A percentile compares a stretch with the other conserved stretches of the same genome.
Evolutionary conservation across 805 yeast genomes (phyloP).

Genomic region (Candida nemodendra): DNA sequence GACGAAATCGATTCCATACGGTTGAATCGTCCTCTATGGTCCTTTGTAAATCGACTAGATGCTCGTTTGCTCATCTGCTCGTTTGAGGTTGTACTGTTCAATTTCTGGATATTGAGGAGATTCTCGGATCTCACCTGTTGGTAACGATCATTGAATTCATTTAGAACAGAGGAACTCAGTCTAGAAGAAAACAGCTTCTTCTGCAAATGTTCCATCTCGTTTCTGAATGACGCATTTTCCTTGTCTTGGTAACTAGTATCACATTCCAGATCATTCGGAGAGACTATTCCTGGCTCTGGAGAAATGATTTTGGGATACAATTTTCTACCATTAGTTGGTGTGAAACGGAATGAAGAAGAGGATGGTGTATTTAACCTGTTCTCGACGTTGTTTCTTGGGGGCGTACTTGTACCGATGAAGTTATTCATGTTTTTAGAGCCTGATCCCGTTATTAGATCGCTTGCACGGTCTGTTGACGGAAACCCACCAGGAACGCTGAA

Average conservation of each 20-base stretch:
- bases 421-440: background rate
- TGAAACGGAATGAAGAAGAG: constrained; percentile 27
- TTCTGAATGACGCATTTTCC: constrained; percentile 27
- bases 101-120: constrained; percentile 23
- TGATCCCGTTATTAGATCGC: background rate
- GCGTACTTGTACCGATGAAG: constrained; percentile 13
- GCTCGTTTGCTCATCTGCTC: constrained; percentile 25
- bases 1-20: constrained; percentile 49
- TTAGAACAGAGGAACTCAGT: constrained; percentile 44
- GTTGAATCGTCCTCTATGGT: constrained; percentile 45
- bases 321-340: constrained; percentile 30
- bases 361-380: constrained; percentile 20
- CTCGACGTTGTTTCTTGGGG: constrained; percentile 10
- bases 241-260: constrained; percentile 31
- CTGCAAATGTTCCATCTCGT: constrained; percentile 36
- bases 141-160: constrained; percentile 44
- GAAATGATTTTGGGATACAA: constrained; percentile 26
- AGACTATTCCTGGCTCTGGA: constrained; percentile 8
- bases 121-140: constrained; percentile 35
- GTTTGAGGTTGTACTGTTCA: constrained; percentile 23
- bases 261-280: constrained; percentile 16
- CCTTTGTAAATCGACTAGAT: constrained; percentile 42
- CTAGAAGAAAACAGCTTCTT: constrained; percentile 47
- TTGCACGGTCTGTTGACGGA: constrained; percentile 12
- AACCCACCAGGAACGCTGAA: constrained; percentile 23